Evolutionary conservation across 495 filamentous ascomycete genomes (phyloP).

Genomic region (Aspergillus panamensis): DNA sequence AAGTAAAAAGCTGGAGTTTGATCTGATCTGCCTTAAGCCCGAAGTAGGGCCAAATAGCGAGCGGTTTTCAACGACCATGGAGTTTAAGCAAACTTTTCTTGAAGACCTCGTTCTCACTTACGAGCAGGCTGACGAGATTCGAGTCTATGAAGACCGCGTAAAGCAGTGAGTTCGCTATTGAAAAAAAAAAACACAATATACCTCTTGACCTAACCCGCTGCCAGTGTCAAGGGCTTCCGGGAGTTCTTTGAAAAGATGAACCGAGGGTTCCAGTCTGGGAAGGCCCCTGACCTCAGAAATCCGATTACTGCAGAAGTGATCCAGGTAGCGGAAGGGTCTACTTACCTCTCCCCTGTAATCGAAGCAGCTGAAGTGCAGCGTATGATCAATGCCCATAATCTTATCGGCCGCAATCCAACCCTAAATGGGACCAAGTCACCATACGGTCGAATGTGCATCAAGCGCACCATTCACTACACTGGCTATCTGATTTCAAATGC

Average conservation of each 20-base stretch:
- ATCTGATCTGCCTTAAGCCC: conserved; percentile 87
- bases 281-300: conserved; percentile 41
- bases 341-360: conserved; percentile 72
- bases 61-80: conserved; percentile 72
- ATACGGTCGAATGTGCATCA: conserved; percentile 60
- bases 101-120: conserved; percentile 81
- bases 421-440: conserved; percentile 31
- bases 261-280: conserved; percentile 38
- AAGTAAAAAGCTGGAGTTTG: conserved; percentile 78
- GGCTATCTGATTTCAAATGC: conserved; percentile 76
- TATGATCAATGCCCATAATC: conserved; percentile 85
- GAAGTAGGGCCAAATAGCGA: conserved; percentile 72
- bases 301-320: conserved; percentile 77
- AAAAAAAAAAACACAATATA: not conserved
- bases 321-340: conserved; percentile 74
- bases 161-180: conserved; percentile 52
- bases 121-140: conserved; percentile 72
- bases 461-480: conserved; percentile 88
- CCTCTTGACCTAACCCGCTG: conserved; percentile 16
- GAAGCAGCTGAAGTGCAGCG: conserved; percentile 85
- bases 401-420: conserved; percentile 40
- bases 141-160: conserved; percentile 61
- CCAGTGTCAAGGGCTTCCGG: conserved; percentile 72
- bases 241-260: conserved; percentile 77
- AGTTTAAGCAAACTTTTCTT: conserved; percentile 84